Conservation (phyloP, 345 rosid genomes). For the Pistacia atlantica region DNA sequence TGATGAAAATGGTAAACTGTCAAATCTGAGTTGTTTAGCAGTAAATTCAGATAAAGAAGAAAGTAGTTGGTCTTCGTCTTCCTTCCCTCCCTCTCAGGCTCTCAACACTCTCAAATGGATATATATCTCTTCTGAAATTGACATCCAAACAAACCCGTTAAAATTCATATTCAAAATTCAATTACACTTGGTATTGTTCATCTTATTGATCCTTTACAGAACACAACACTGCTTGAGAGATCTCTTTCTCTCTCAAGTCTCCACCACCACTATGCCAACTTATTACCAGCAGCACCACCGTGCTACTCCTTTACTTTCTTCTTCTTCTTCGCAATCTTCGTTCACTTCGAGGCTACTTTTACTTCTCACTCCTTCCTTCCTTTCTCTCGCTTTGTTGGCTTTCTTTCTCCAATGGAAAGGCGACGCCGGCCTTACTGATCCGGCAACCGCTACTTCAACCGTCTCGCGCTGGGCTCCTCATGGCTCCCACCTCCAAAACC, state of each 20-base stretch:
- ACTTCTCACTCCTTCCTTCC: constrained; percentile 85
- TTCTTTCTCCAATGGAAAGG: constrained; percentile 95
- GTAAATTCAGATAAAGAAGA: too few species aligned
- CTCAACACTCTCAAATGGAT: too few species aligned
- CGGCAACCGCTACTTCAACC: constrained; percentile 41
- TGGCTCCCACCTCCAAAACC: constrained; percentile 53
- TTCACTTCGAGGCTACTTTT: constrained; percentile 66
- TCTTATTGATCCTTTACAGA: too few species aligned
- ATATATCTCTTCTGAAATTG: too few species aligned
- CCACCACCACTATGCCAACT: constrained; percentile 53
- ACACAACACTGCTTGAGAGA: constrained; percentile 3
- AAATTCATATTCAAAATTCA: too few species aligned
- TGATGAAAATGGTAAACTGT: too few species aligned
- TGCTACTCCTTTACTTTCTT: constrained; percentile 49
- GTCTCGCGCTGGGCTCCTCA: constrained; percentile 64
- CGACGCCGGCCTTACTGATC: constrained; percentile 57
- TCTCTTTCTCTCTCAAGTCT: background rate
- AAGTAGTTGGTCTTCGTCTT: too few species aligned
- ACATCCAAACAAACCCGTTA: too few species aligned
- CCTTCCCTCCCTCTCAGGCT: too few species aligned
- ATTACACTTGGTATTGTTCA: too few species aligned
- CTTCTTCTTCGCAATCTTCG: constrained; percentile 52
- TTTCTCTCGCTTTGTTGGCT: constrained; percentile 86
- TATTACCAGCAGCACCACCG: constrained; percentile 54
- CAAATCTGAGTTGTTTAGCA: too few species aligned